Percentiles rank a stretch among this genome's conserved stretches.
These are phyloP conservation scores for Vitellaria paradoxa DNA, from an alignment of 179 eudicot species.

Conservation along the genomic window DNA sequence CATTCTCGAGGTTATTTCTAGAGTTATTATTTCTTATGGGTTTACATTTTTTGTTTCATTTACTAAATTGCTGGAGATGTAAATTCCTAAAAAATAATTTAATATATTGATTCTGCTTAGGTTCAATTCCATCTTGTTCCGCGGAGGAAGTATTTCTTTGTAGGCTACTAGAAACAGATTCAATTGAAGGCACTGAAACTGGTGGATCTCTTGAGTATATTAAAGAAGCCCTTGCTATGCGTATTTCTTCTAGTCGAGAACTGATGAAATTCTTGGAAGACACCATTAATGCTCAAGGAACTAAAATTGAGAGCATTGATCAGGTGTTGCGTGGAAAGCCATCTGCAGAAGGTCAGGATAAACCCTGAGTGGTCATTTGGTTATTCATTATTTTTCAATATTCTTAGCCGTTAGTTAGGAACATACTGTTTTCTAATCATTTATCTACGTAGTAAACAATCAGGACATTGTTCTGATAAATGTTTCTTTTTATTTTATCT, in stretches of 20 bases:
- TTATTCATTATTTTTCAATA: conserved; percentile 12
- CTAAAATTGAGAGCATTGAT: conserved; percentile 35
- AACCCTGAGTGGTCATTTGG: conserved; percentile 16
- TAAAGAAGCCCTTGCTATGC: conserved; percentile 56
- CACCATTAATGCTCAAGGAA: conserved; percentile 52
- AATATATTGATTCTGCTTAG: conserved; percentile 26
- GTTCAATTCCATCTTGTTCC: conserved; percentile 61
- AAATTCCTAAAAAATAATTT: neutral
- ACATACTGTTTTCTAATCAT: neutral
- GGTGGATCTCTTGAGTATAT: conserved; percentile 39
- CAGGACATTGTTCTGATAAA: neutral
- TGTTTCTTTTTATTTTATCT: neutral
- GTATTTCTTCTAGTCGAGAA: conserved; percentile 54
- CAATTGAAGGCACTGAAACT: conserved; percentile 30
- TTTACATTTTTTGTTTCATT: neutral
- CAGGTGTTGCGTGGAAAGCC: conserved; percentile 43
- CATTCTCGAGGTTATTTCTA: conserved; percentile 53
- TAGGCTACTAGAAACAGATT: conserved; percentile 57
- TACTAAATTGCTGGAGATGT: neutral
- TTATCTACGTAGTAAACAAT: neutral
- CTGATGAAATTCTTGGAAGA: conserved; percentile 57
- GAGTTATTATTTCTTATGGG: conserved; percentile 1
- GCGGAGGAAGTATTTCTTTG: conserved; percentile 79
- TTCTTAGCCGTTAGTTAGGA: neutral
- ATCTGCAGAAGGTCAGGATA: conserved; percentile 68